phyloP scores from a whole-genome alignment of 371 early-diverging fungal species.

The Actinomortierella ambigua region DNA sequence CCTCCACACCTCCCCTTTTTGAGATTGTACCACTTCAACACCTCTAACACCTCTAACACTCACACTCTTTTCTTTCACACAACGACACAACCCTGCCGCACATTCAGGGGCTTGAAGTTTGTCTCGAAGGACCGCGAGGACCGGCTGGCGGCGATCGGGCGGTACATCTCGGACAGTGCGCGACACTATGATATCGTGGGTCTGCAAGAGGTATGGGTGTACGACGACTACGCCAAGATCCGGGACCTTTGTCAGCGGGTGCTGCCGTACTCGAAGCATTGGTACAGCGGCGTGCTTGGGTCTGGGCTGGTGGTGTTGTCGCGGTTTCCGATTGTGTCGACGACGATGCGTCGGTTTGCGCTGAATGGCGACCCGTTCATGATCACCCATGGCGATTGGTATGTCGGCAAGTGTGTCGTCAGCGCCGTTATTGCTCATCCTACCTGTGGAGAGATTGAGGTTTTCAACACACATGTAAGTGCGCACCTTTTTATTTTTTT shows the following conservation, averaged over 20 bases:
- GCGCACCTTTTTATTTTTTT: not conserved
- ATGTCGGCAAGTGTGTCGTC: slow-evolving; percentile 64
- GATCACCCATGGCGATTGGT: slow-evolving; percentile 67
- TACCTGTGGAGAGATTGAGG: slow-evolving; percentile 57
- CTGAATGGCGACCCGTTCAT: slow-evolving; percentile 61
- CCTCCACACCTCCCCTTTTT: not conserved
- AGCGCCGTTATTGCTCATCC: slow-evolving; percentile 61
- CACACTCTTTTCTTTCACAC: not conserved
- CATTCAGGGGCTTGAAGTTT: slow-evolving; percentile 60
- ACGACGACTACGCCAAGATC: slow-evolving; percentile 55
- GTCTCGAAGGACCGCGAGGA: slow-evolving; percentile 54
- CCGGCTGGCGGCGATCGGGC: slow-evolving; percentile 60
- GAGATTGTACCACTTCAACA: not conserved
- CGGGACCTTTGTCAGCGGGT: slow-evolving; percentile 26
- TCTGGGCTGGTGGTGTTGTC: slow-evolving; percentile 63
- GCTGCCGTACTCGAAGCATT: slow-evolving; percentile 56
- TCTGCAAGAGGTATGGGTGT: slow-evolving; percentile 68
- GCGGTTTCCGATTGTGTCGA: slow-evolving; percentile 53
- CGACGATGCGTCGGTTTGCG: slow-evolving; percentile 53
- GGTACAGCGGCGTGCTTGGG: slow-evolving; percentile 62
- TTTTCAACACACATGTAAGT: slow-evolving; percentile 69
- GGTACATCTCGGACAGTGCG: slow-evolving; percentile 41
- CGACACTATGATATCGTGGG: slow-evolving; percentile 59
- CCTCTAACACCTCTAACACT: not conserved
- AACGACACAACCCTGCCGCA: not conserved